Evolutionary conservation across 768 basidiomycete species (phyloP), one percentile per base, ranked within the genome.

Genomic region (Pleurotus giganteus): DNA sequence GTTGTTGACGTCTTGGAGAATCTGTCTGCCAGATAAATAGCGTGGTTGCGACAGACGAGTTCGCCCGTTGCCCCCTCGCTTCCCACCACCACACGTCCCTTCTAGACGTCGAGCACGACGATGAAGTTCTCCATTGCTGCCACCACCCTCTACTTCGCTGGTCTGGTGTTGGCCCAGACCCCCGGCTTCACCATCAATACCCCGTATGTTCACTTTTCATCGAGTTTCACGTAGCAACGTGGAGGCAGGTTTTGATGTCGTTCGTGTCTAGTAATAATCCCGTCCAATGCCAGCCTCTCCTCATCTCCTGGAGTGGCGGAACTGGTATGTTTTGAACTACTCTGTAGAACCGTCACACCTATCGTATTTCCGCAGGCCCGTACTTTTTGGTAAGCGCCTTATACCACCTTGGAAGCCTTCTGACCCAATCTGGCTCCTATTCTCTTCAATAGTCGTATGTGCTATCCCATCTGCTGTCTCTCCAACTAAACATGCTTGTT

Each of bases 161-260:
- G 68, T 28, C 5, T 51, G 2, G 49, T 24, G 15, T 8, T 51
- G 0, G 82, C 68, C 46, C 37, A 74, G 23, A 84, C 79, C 15
- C 82, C 83, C 63, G 57, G 58, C 27, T 63, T 84, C 60, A 70
- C 60, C 0, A 73, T 91, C 66, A 85, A 88, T 66, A 92, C 89
- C 32, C 89, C 89, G 89, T 90, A 60, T 64, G 88, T 78, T 17
- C 57, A 32, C 31, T 46, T 39, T 45, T 31, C 29, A 29, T 12
- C 27, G 12, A 17, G 19, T 44, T 12, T 29, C 26, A 24, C 5
- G 23, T 6, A 17, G 7, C 28, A 12, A 50, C 13, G 12, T 36
- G 21, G 2, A 24, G 31, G 34, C 2, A 29, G 46, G 47, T 32
- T 17, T 11, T 37, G 57, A 54, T 19, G 43, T 54, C 46, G 57